Evolutionary conservation across 768 basidiomycete species (phyloP).

Genomic region (Suillus subluteus): DNA sequence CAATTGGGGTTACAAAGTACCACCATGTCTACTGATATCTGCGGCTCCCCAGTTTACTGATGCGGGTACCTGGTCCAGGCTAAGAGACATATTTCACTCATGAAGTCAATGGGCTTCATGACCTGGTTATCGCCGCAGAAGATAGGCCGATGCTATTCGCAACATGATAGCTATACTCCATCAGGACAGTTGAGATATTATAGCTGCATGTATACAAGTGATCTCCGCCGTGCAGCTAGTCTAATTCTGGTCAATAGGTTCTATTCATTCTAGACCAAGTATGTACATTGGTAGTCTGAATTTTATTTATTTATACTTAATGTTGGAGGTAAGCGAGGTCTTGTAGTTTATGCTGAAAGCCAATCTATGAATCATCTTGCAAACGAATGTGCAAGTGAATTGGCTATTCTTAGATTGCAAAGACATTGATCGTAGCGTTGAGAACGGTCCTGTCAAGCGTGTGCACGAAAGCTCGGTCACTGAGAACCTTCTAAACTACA

Average conservation of each 20-base stretch:
- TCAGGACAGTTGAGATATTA: not conserved
- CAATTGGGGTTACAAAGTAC: too few relatives aligned
- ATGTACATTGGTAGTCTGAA: not conserved
- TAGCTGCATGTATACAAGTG: not conserved
- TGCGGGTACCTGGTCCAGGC: not conserved
- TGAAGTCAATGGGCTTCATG: not conserved
- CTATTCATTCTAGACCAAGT: not conserved
- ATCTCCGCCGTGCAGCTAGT: not conserved
- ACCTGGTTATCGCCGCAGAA: not conserved
- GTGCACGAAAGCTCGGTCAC: not conserved
- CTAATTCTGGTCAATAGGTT: not conserved
- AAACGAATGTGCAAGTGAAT: not conserved
- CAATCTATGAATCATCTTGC: not conserved
- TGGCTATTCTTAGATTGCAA: not conserved
- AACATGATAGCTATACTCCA: not conserved
- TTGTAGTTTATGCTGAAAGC: not conserved
- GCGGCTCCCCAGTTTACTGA: too few relatives aligned
- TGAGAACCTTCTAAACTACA: not conserved
- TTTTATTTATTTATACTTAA: not conserved
- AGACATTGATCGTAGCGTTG: not conserved
- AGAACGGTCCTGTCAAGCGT: not conserved
- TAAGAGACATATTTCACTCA: not conserved
- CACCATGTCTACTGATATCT: too few relatives aligned
- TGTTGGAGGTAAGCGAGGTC: not conserved
- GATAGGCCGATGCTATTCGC: not conserved